These are phyloP conservation scores for Aspergillus sp. DNA, from an alignment of 2,329 filamentous ascomycete species.

Conservation along the genomic window DNA sequence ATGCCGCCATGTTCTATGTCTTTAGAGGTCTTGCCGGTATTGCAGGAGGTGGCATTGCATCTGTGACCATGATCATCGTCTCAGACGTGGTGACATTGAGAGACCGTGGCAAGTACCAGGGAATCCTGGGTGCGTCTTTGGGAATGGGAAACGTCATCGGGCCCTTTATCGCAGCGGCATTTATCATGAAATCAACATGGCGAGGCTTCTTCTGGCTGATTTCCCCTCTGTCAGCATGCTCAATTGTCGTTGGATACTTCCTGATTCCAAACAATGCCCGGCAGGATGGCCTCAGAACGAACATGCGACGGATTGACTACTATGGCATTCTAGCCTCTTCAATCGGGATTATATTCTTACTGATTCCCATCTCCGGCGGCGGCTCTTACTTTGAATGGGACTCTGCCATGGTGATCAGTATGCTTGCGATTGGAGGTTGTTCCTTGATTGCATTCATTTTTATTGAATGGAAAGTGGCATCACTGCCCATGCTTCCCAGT, in stretches of 20 bases:
- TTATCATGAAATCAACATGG: slow-evolving; percentile 41
- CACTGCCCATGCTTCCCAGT: slow-evolving; percentile 55
- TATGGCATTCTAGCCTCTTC: slow-evolving; percentile 53
- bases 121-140: slow-evolving; percentile 42
- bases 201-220: slow-evolving; percentile 48
- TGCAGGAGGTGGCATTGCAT: slow-evolving; percentile 58
- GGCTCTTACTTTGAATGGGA: slow-evolving; percentile 54
- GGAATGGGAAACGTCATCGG: slow-evolving; percentile 45
- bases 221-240: slow-evolving; percentile 46
- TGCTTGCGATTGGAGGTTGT: slow-evolving; percentile 49
- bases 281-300: slow-evolving; percentile 44
- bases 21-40: slow-evolving; percentile 59
- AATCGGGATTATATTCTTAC: slow-evolving; percentile 53
- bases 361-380: slow-evolving; percentile 61
- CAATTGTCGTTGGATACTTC: slow-evolving; percentile 45
- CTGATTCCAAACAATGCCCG: slow-evolving; percentile 50
- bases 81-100: slow-evolving; percentile 57
- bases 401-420: slow-evolving; percentile 55
- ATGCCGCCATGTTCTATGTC: slow-evolving; percentile 55
- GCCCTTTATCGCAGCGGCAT: slow-evolving; percentile 44
- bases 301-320: slow-evolving; percentile 55
- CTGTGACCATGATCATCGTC: slow-evolving; percentile 58
- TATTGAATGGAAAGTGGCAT: slow-evolving; percentile 52
- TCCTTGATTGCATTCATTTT: slow-evolving; percentile 48
- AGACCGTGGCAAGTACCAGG: slow-evolving; percentile 53